Base-by-base conservation (phyloP, 352 stramenopile species). In the Phytophthora uliginosa region DNA sequence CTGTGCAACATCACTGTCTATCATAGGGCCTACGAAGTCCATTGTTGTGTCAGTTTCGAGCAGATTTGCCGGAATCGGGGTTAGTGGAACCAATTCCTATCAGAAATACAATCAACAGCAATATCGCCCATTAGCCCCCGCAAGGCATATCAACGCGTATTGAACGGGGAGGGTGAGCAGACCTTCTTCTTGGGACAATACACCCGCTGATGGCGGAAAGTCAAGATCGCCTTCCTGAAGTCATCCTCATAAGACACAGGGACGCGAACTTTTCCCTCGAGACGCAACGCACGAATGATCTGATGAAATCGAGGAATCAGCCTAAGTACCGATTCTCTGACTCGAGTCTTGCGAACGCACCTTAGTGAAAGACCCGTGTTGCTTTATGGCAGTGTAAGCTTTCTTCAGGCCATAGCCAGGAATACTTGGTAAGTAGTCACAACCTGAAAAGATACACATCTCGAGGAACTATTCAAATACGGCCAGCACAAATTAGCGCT, bases 371-470 rank as follows among this genome's bases (percentile, higher is more conserved):
- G 80, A 86, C 8, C 89, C 88, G 54, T 96, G 87, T 60, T 92
- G 85, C 50, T 93, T 93, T 20, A 96, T 77, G 12, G 89, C 74
- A 7, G 59, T 64, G 68, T 96, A 91, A 20, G 89, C 83, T 59
- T 88, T 95, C 63, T 95, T 95, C 33, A 98, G 71, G 1, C 93
- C 93, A 63, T 98, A 85, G 2, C 91, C 88, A 42, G 87, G 74
- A 26, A 98, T 84, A 47, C 84, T 95, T 18, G 87, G 55, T 3
- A 97, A 68, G 53, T 98, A 98, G 69, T 98, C 93, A 74, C 93
- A 98, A 2, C 93, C 93, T 20, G 89, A 95, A 64, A 98, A 88
- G 38, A 98, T 96, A 67, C 93, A 98, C 92, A 98, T 96, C 40
- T 96, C 87, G 3, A 96, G 71, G 68, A 96, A 95, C 89, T 96